Conservation (phyloP, 768 basidiomycete species). For the Trametes elegans region DNA sequence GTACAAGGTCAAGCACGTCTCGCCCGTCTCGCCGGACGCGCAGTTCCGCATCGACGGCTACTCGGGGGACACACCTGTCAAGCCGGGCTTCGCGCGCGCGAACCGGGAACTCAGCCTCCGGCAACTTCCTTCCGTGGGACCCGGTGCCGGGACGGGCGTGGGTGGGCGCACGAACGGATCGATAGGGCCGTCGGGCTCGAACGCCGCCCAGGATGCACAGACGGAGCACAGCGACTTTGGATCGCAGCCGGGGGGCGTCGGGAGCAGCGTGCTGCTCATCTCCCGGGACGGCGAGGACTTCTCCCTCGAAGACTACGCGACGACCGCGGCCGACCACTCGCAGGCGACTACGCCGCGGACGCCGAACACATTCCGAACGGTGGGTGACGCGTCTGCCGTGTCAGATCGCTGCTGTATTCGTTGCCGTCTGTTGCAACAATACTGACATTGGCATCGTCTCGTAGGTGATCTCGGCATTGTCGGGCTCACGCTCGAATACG, state of each 20-base stretch:
- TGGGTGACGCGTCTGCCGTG: not conserved
- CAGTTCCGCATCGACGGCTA: constrained; percentile 15
- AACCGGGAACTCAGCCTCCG: too few species aligned
- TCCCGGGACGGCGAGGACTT: constrained; percentile 15
- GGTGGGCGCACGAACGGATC: not conserved
- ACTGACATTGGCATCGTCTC: not conserved
- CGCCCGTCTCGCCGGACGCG: constrained; percentile 10
- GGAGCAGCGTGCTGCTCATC: constrained; percentile 12
- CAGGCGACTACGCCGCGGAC: not conserved
- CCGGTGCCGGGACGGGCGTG: not conserved
- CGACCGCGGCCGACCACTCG: not conserved
- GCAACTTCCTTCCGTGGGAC: too few species aligned
- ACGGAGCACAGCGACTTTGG: not conserved
- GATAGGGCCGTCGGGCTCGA: not conserved
- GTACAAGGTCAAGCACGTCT: constrained; percentile 15
- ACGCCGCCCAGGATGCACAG: not conserved
- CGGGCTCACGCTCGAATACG: not conserved
- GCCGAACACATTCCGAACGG: not conserved
- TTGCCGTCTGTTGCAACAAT: not conserved
- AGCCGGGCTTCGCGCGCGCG: not conserved
- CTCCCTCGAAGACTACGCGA: constrained; percentile 2
- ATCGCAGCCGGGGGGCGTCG: not conserved
- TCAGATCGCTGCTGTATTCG: not conserved
- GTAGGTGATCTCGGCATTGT: not conserved
- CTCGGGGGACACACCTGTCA: not conserved